Evolutionary conservation across 2,329 filamentous ascomycete genomes (phyloP), one percentile per base, ranked within the genome.

Genomic region (Cordyceps javanica): DNA sequence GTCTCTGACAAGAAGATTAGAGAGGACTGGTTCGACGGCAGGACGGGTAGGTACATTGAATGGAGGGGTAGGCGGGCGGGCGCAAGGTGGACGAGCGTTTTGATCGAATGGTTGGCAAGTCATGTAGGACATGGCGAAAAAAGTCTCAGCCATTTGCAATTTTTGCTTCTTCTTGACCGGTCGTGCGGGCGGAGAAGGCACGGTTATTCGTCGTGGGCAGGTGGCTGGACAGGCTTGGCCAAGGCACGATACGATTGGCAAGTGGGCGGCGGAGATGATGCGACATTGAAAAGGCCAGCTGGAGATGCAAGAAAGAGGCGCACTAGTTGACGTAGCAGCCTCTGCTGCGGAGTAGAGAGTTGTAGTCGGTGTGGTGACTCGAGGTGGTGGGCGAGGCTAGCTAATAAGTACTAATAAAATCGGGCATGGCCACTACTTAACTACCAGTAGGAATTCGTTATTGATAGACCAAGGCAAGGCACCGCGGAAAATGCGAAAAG

Each of bases 301-400:
- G 19, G n/a, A 32, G 38, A 55, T 14, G 23, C 28, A 28, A 48
- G 30, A 48, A 48, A 41, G 19, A 54, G 51, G 53, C 44, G 44
- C 53, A 41, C 44, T 49, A 56, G 53, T 49, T 49, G 53, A 56
- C 53, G 53, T 56, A 39, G 42, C 34, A 56, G 53, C 34, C 45
- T 50, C 28, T 42, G n/a, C n/a, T n/a, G n/a, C n/a, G n/a, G 2
- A 38, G 16, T 16, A 38, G 5, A 38, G 7, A 38, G 19, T 28
- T 14, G 21, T 14, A 38, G 28, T 51, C 38, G 26, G 26, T 34
- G 36, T 6, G 25, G 13, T 48, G 44, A 34, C 53, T 48, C 52
- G 16, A 46, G 39, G 55, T 52, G 39, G 55, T 52, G 55, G 55
- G 34, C n/a, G 30, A 52, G 48, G 23, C 46, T 58, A 42, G n/a